Conservation (phyloP, 2,329 filamentous ascomycete species). For the Hymenoscyphus linearis region DNA sequence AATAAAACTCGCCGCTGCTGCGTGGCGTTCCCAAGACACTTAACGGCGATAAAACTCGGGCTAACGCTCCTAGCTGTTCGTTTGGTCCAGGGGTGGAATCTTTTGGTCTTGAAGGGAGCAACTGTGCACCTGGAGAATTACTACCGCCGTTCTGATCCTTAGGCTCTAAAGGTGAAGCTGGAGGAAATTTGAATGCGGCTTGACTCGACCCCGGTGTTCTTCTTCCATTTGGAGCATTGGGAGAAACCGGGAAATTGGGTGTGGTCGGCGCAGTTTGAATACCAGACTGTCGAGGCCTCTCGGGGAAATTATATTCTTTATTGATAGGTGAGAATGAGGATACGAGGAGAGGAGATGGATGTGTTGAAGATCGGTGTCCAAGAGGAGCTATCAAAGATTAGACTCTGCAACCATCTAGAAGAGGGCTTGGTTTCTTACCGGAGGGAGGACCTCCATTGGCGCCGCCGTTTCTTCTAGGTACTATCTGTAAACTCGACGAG, state of each 20-base stretch:
- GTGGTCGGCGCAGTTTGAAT: conserved; percentile 36
- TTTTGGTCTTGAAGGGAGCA: conserved; percentile 27
- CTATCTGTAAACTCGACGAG: conserved; percentile 76
- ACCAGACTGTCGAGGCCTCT: conserved; percentile 21
- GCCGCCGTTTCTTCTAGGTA: conserved; percentile 43
- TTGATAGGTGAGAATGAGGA: conserved; percentile 28
- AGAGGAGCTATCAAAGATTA: conserved; percentile 21
- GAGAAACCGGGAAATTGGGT: conserved; percentile 34
- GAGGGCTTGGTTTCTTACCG: conserved; percentile 29
- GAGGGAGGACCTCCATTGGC: conserved; percentile 36
- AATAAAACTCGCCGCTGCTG: conserved; percentile 93
- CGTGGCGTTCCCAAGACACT: conserved; percentile 75
- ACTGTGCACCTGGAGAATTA: conserved; percentile 15
- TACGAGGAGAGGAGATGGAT: conserved; percentile 33
- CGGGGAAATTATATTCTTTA: conserved; percentile 23
- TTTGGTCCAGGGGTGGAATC: conserved; percentile 43
- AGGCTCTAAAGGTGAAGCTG: conserved; percentile 22
- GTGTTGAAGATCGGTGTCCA: conserved; percentile 32
- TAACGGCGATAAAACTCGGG: conserved; percentile 69
- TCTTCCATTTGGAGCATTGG: conserved; percentile 34
- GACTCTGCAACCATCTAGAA: background rate
- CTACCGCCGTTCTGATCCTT: conserved; percentile 9
- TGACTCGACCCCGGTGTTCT: conserved; percentile 29
- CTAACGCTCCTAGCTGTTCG: conserved; percentile 56
- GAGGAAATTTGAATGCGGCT: conserved; percentile 53